Evolutionary conservation across 2,329 filamentous ascomycete genomes (phyloP).

Genomic region (Clarireedia hainanense): DNA sequence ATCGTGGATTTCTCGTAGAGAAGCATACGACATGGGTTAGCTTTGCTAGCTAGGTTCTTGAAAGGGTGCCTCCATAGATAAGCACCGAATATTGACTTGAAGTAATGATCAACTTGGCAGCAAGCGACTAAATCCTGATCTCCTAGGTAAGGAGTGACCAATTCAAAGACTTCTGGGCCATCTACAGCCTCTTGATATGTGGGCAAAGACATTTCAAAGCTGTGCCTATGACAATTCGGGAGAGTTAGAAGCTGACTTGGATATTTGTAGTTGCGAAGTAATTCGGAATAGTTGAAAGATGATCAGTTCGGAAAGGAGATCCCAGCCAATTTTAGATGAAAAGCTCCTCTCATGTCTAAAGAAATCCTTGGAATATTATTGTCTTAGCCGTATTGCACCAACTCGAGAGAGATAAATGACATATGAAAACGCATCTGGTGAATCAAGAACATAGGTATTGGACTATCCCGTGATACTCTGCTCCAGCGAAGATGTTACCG

Average conservation of each 20-base stretch:
- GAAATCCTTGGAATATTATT: too few relatives aligned
- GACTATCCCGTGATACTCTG: too few relatives aligned
- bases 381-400: too few relatives aligned
- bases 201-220: conserved; percentile 18
- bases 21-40: conserved; percentile 12
- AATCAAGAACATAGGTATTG: too few relatives aligned
- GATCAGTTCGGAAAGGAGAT: too few relatives aligned
- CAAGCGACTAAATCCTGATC: conserved; percentile 6
- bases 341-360: too few relatives aligned
- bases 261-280: background rate
- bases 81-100: conserved; percentile 9
- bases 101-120: conserved; percentile 14
- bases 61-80: conserved; percentile 21
- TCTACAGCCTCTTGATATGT: conserved; percentile 15
- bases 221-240: background rate
- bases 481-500: too few relatives aligned
- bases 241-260: background rate
- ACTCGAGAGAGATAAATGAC: too few relatives aligned
- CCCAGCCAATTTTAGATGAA: too few relatives aligned
- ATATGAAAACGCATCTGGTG: too few relatives aligned
- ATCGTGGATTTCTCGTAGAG: background rate
- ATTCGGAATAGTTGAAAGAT: background rate
- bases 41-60: conserved; percentile 6
- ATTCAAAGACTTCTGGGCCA: conserved; percentile 1
- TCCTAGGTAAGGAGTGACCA: conserved; percentile 16